phyloP scores from a whole-genome alignment of 257 asterid species.

The Nicotiana paniculata region DNA sequence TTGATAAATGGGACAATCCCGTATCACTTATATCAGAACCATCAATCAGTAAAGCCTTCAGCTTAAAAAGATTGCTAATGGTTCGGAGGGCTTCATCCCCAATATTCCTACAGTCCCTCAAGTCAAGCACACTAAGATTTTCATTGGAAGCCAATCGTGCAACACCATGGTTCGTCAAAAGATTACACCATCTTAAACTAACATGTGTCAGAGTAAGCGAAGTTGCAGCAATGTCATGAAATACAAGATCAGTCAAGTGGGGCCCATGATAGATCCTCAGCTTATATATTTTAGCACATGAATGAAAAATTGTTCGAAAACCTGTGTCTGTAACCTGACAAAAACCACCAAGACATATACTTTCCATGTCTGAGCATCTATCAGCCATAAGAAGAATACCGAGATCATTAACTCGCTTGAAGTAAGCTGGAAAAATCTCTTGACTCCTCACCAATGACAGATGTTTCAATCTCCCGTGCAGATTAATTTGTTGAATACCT shows the following conservation, averaged over 20 bases:
- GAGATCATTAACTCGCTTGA: conserved; percentile 87
- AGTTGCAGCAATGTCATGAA: conserved; percentile 85
- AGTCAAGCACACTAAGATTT: conserved; percentile 54
- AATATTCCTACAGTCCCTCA: conserved; percentile 76
- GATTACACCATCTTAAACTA: conserved; percentile 86
- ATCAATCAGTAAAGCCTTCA: conserved; percentile 62
- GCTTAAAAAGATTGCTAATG: conserved; percentile 51
- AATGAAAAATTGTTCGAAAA: conserved; percentile 76
- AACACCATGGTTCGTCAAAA: conserved; percentile 68
- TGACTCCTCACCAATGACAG: conserved; percentile 86
- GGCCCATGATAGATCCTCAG: conserved; percentile 73
- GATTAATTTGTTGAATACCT: conserved; percentile 84
- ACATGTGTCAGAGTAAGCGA: conserved; percentile 73
- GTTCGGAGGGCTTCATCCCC: conserved; percentile 80
- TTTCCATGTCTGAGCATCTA: conserved; percentile 79
- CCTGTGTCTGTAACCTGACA: conserved; percentile 95
- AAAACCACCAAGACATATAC: conserved; percentile 91
- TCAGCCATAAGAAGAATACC: conserved; percentile 98
- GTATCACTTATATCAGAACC: conserved; percentile 80
- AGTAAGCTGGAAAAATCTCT: conserved; percentile 67
- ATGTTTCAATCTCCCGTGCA: conserved; percentile 79
- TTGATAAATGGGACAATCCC: conserved; percentile 67
- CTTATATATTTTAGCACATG: conserved; percentile 66
- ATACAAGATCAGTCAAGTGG: conserved; percentile 82
- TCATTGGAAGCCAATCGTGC: conserved; percentile 60